Evolutionary conservation across 2,329 filamentous ascomycete species (phyloP).

Genomic region (Raffaelea albimanens): DNA sequence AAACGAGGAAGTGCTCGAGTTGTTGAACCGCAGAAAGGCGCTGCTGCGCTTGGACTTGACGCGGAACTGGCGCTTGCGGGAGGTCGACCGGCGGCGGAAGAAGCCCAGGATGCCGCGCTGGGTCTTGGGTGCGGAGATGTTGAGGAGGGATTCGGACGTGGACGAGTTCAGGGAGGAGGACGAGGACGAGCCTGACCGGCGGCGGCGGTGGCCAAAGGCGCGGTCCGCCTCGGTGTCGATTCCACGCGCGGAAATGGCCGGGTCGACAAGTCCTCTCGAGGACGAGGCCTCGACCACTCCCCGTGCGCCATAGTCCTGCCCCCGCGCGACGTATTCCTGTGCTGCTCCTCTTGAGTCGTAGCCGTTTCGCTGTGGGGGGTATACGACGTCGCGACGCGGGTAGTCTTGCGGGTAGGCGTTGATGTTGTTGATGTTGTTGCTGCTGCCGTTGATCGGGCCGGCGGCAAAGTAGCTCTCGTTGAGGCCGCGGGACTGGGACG

Average conservation of each 20-base stretch:
- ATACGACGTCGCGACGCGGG: not conserved
- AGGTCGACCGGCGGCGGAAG: conserved; percentile 13
- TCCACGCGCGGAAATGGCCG: too few relatives aligned
- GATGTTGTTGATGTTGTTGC: conserved; percentile 1
- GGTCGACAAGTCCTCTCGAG: too few relatives aligned
- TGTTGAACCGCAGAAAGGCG: conserved; percentile 39
- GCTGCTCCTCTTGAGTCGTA: not conserved
- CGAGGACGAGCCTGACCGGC: conserved; percentile 7
- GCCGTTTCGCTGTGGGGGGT: not conserved
- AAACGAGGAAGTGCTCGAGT: conserved; percentile 44
- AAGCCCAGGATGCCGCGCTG: conserved; percentile 23
- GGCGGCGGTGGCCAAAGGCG: not conserved
- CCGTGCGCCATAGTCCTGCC: not conserved
- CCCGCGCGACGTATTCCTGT: not conserved
- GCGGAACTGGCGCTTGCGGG: not conserved
- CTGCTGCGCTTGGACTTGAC: conserved; percentile 20
- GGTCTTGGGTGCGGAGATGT: conserved; percentile 21
- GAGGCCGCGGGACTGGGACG: not conserved
- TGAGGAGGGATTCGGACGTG: conserved; percentile 23
- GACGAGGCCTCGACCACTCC: not conserved
- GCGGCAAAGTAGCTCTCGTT: not conserved
- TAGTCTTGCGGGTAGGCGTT: too few relatives aligned
- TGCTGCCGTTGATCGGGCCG: conserved; percentile 15
- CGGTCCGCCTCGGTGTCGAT: not conserved
- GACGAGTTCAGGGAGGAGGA: conserved; percentile 20